Evolutionary conservation across 177 flowering plant genomes (phyloP).

Genomic region (Vitis hybrid): DNA sequence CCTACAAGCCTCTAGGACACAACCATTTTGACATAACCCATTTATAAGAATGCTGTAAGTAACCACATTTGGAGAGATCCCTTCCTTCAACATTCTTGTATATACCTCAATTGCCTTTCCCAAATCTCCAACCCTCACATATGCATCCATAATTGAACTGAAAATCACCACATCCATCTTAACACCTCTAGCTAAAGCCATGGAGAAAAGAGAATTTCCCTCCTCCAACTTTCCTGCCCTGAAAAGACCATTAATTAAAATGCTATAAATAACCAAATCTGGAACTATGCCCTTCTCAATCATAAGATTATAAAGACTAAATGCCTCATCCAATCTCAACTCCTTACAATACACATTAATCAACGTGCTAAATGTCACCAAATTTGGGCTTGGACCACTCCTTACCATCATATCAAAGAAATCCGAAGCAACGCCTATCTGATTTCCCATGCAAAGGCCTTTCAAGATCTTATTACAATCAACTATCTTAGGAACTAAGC

Average conservation of each 20-base stretch:
- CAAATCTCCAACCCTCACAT: slow-evolving; percentile 36
- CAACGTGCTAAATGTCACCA: slow-evolving; percentile 45
- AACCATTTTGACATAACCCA: slow-evolving; percentile 38
- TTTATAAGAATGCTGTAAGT: slow-evolving; percentile 46
- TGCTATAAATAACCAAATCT: slow-evolving; percentile 44
- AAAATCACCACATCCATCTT: slow-evolving; percentile 47
- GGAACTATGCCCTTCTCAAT: slow-evolving; percentile 31
- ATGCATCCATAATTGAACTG: slow-evolving; percentile 48
- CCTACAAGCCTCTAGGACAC: slow-evolving; percentile 42
- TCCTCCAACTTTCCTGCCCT: slow-evolving; percentile 38
- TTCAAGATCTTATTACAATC: slow-evolving; percentile 43
- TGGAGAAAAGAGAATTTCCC: slow-evolving; percentile 34
- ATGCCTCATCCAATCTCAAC: slow-evolving; percentile 35
- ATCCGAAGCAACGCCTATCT: slow-evolving; percentile 22
- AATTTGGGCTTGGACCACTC: slow-evolving; percentile 41
- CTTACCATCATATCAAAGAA: slow-evolving; percentile 25
- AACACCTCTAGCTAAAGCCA: slow-evolving; percentile 33
- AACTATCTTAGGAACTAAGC: slow-evolving; percentile 22
- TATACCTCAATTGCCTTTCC: slow-evolving; percentile 32
- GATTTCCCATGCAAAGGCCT: slow-evolving; percentile 28
- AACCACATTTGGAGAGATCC: slow-evolving; percentile 37
- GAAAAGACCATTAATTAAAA: slow-evolving; percentile 43
- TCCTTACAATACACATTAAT: slow-evolving; percentile 37
- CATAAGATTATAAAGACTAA: slow-evolving; percentile 40
- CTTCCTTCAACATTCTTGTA: slow-evolving; percentile 33